phyloP scores from a whole-genome alignment of 108 stramenopile species.

The Schizochytrium sp. region DNA sequence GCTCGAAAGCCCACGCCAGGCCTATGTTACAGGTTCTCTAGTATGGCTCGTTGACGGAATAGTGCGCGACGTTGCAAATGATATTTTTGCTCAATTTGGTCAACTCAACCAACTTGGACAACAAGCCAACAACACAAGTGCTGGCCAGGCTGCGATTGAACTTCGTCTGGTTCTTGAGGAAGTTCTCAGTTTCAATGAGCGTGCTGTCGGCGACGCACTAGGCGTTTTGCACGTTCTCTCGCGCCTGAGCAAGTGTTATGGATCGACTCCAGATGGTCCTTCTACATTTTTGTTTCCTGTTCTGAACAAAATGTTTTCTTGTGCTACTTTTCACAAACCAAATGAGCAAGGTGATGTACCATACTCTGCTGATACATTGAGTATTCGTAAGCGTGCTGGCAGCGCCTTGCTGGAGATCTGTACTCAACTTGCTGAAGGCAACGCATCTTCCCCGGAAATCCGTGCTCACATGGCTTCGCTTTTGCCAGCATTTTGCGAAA shows the following conservation, averaged over 20 bases:
- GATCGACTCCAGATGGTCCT: neutral
- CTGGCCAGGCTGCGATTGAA: slow-evolving; percentile 1
- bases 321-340: slow-evolving; percentile 49
- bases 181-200: slow-evolving; percentile 3
- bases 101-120: slow-evolving; percentile 1
- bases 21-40: neutral
- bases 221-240: slow-evolving; percentile 53
- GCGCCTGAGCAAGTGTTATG: slow-evolving; percentile 25
- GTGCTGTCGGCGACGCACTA: slow-evolving; percentile 48
- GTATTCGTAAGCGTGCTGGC: neutral
- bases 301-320: slow-evolving; percentile 47
- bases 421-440: slow-evolving; percentile 29
- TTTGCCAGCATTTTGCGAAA: slow-evolving; percentile 30
- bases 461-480: slow-evolving; percentile 48
- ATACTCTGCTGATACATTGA: slow-evolving; percentile 22
- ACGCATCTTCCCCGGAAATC: slow-evolving; percentile 21
- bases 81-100: neutral
- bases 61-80: neutral
- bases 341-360: neutral
- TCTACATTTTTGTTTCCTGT: slow-evolving; percentile 2
- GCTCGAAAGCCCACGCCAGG: neutral
- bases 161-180: neutral
- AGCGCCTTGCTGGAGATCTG: slow-evolving; percentile 48
- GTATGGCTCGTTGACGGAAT: slow-evolving; percentile 32
- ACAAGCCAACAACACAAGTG: neutral